Conservation (phyloP, 176 grass and related monocot genomes). For the Zoysia pacifica region DNA sequence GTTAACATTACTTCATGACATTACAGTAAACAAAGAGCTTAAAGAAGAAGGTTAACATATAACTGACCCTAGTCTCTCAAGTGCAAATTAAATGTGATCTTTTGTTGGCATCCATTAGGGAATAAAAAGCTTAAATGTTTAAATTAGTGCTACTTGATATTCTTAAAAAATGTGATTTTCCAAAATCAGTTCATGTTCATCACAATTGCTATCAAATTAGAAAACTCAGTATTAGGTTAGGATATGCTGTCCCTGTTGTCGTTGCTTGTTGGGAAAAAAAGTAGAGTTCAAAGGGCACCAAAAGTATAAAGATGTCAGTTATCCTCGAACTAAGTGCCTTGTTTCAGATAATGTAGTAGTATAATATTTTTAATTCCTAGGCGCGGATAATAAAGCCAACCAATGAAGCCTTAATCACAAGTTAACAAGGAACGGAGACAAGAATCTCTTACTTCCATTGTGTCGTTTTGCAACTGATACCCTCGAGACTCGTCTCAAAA, state of each 20-base stretch:
- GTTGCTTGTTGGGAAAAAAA: slow-evolving; percentile 32
- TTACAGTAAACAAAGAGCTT: slow-evolving; percentile 18
- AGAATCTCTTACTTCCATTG: slow-evolving; percentile 65
- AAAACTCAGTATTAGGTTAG: slow-evolving; percentile 7
- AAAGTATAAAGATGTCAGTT: slow-evolving; percentile 46
- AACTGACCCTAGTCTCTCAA: background rate
- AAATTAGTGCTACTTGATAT: slow-evolving; percentile 15
- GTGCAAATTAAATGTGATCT: slow-evolving; percentile 23
- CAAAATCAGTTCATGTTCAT: background rate
- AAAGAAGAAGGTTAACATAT: slow-evolving; percentile 2
- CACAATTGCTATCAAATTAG: background rate
- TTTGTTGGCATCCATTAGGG: slow-evolving; percentile 28
- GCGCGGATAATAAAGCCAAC: slow-evolving; percentile 20
- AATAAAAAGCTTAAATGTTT: slow-evolving; percentile 29
- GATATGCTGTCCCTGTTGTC: background rate
- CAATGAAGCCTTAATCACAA: slow-evolving; percentile 34
- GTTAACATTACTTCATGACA: slow-evolving; percentile 24
- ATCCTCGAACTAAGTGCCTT: slow-evolving; percentile 43
- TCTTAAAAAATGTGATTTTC: background rate
- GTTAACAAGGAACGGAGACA: slow-evolving; percentile 33
- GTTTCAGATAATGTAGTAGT: slow-evolving; percentile 27
- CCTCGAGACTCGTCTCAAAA: slow-evolving; percentile 30
- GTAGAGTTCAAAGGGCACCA: slow-evolving; percentile 25
- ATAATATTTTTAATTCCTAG: slow-evolving; percentile 12
- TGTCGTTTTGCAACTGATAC: slow-evolving; percentile 37